phyloP scores from a whole-genome alignment of 441 rosid species.

The Corymbia citriodora region DNA sequence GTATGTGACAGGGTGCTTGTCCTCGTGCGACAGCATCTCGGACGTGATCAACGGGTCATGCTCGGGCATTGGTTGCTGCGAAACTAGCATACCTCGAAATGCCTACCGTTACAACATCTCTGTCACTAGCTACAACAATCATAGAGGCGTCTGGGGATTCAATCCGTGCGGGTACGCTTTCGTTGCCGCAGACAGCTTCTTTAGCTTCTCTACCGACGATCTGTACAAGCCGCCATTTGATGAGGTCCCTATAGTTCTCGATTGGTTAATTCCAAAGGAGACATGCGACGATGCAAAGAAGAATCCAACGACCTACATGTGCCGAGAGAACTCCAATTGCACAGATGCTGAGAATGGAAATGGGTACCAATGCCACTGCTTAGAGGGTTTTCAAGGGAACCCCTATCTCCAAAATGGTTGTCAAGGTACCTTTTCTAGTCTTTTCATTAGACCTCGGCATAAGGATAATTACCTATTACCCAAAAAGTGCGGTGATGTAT shows the following conservation, averaged over 20 bases:
- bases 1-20: fast-evolving
- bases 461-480: too few species aligned
- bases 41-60: neutral
- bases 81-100: neutral
- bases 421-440: too few species aligned
- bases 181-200: neutral
- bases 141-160: neutral
- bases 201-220: neutral
- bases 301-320: too few species aligned
- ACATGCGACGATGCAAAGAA: fast-evolving
- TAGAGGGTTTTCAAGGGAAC: too few species aligned
- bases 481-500: too few species aligned
- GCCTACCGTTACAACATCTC: neutral
- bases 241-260: fast-evolving
- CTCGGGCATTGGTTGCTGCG: conserved; percentile 9
- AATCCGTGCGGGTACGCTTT: conserved; percentile 14
- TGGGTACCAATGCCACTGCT: too few species aligned
- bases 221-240: fast-evolving
- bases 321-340: too few species aligned
- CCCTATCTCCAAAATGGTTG: too few species aligned
- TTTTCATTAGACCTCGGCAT: too few species aligned
- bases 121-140: neutral
- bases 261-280: too few species aligned
- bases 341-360: too few species aligned
- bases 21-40: fast-evolving